A percentile compares a stretch with the other conserved stretches of the same genome.
These are phyloP conservation scores for Effrenium voratum DNA, from an alignment of 73 alveolate species.

Conservation along the genomic window DNA sequence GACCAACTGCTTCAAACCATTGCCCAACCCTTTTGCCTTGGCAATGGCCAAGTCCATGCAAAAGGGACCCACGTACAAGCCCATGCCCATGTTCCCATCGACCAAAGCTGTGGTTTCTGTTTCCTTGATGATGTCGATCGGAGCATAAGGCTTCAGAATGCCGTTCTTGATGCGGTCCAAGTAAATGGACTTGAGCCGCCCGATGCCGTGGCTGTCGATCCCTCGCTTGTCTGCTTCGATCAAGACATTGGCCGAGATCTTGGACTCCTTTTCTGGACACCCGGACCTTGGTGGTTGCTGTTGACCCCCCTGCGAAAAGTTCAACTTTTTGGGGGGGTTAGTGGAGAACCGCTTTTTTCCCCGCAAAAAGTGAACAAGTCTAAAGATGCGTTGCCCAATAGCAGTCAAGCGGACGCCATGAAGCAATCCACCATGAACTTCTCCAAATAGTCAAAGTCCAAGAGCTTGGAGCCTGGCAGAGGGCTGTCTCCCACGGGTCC, in stretches of 20 bases:
- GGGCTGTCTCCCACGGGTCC: slow-evolving; percentile 12
- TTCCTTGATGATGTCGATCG: slow-evolving; percentile 62
- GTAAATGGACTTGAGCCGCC: slow-evolving; percentile 52
- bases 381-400: too few species aligned
- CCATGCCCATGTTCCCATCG: slow-evolving; percentile 78
- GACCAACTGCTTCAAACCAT: too few species aligned
- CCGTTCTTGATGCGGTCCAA: slow-evolving; percentile 59
- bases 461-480: neutral
- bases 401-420: slow-evolving; percentile 27
- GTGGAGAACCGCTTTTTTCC: too few species aligned
- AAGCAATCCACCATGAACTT: slow-evolving; percentile 70
- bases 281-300: too few species aligned
- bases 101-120: slow-evolving; percentile 55
- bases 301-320: too few species aligned
- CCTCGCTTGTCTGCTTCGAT: slow-evolving; percentile 75
- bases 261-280: slow-evolving; percentile 64
- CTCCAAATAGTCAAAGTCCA: slow-evolving; percentile 72
- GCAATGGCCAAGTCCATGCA: slow-evolving; percentile 74
- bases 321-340: too few species aligned
- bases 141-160: slow-evolving; percentile 65
- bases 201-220: slow-evolving; percentile 89
- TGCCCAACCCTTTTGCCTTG: slow-evolving; percentile 58
- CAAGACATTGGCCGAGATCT: slow-evolving; percentile 45
- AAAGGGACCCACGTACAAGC: slow-evolving; percentile 72
- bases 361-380: too few species aligned